phyloP scores from a whole-genome alignment of 2,329 filamentous ascomycete species.

The Calonectria multiphialidica region DNA sequence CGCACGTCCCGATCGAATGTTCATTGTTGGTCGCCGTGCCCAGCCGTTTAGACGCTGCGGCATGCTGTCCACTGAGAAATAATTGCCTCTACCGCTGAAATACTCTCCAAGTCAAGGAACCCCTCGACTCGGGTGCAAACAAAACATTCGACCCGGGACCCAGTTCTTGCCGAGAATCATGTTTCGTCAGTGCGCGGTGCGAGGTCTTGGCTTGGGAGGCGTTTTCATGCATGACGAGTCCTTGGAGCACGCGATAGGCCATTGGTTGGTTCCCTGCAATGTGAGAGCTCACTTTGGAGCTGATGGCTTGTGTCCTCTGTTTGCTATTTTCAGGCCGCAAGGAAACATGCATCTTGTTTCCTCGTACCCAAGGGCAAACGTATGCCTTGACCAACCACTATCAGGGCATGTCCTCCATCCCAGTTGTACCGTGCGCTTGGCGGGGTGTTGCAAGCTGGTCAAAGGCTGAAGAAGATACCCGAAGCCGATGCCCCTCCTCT shows the following conservation, averaged over 20 bases:
- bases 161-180: slow-evolving; percentile 1
- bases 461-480: slow-evolving; percentile 1
- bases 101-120: neutral
- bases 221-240: slow-evolving; percentile 17
- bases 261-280: slow-evolving; percentile 12
- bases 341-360: neutral
- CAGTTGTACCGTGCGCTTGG: neutral
- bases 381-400: neutral
- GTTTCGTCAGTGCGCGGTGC: neutral
- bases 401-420: neutral
- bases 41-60: neutral
- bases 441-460: neutral
- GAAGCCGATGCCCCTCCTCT: slow-evolving; percentile 4
- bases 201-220: slow-evolving; percentile 6
- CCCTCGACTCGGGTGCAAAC: neutral
- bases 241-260: neutral
- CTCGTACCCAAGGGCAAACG: neutral
- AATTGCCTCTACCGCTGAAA: neutral
- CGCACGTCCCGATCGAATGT: slow-evolving; percentile 5
- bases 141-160: neutral
- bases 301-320: slow-evolving; percentile 10
- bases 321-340: slow-evolving; percentile 9
- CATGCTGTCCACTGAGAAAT: neutral
- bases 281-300: slow-evolving; percentile 22
- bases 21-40: neutral